phyloP scores from a whole-genome alignment of 2,329 filamentous ascomycete genomes.

The Exophiala lecanii-corni region DNA sequence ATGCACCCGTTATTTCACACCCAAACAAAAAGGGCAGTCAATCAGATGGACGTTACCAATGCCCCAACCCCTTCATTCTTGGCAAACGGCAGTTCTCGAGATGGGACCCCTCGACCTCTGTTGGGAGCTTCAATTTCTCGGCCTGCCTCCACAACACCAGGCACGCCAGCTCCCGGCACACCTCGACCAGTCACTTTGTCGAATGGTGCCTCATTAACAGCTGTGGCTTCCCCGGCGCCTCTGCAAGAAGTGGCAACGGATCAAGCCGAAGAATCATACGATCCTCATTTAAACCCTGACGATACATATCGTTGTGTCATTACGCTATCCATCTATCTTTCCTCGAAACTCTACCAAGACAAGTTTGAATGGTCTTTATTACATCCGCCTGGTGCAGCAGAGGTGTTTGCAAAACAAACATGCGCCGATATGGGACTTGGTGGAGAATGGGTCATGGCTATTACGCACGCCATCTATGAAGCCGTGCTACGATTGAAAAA shows the following conservation, averaged over 20 bases:
- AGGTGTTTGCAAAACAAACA: constrained; percentile 86
- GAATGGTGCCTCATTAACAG: constrained; percentile 53
- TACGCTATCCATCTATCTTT: constrained; percentile 82
- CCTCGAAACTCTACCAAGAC: constrained; percentile 89
- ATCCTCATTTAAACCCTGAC: constrained; percentile 78
- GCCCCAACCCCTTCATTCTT: constrained; percentile 30
- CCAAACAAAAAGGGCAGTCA: constrained; percentile 37
- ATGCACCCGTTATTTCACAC: constrained; percentile 84
- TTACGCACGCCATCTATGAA: constrained; percentile 96
- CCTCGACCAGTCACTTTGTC: constrained; percentile 44
- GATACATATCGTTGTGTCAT: constrained; percentile 94
- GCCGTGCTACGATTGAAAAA: constrained; percentile 90
- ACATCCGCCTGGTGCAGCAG: constrained; percentile 85
- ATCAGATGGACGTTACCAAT: constrained; percentile 28
- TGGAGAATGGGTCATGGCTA: constrained; percentile 89
- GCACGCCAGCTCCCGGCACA: constrained; percentile 39
- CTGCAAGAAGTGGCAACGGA: constrained; percentile 12
- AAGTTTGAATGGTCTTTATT: constrained; percentile 97
- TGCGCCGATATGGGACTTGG: constrained; percentile 85
- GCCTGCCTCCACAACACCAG: constrained; percentile 25
- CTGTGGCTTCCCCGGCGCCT: constrained; percentile 62
- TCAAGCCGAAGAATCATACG: constrained; percentile 36
- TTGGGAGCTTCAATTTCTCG: constrained; percentile 23
- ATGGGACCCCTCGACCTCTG: constrained; percentile 44
- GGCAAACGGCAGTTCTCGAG: constrained; percentile 44